Conservation (phyloP, 352 stramenopile genomes). For the Nothophytophthora sp. region DNA sequence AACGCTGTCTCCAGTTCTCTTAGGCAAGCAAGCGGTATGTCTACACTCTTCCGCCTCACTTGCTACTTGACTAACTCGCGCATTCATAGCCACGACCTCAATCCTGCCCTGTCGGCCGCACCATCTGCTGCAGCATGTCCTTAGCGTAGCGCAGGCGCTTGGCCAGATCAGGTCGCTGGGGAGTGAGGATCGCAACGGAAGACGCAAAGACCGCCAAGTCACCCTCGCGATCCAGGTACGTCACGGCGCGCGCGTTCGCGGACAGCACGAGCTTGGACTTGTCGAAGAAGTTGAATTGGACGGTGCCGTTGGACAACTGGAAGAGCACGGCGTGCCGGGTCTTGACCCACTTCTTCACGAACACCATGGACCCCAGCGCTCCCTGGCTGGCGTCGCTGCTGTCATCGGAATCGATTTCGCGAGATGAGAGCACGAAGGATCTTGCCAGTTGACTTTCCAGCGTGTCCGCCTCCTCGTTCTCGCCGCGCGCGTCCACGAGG, state of each 20-base stretch:
- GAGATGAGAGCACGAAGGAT: slow-evolving; percentile 20
- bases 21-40: slow-evolving; percentile 18
- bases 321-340: slow-evolving; percentile 98
- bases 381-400: slow-evolving; percentile 5
- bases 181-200: slow-evolving; percentile 53
- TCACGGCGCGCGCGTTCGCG: slow-evolving; percentile 87
- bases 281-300: slow-evolving; percentile 98
- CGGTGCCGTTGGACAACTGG: slow-evolving; percentile 95
- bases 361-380: slow-evolving; percentile 70
- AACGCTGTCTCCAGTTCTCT: too few species aligned
- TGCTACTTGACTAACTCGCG: slow-evolving; percentile 2
- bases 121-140: slow-evolving; percentile 97
- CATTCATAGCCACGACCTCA: slow-evolving; percentile 13
- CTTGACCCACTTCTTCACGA: slow-evolving; percentile 98
- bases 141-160: slow-evolving; percentile 93
- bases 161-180: slow-evolving; percentile 61
- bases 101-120: slow-evolving; percentile 29
- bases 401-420: slow-evolving; percentile 24
- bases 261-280: slow-evolving; percentile 96
- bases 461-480: slow-evolving; percentile 49
- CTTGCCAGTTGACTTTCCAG: slow-evolving; percentile 44
- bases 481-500: slow-evolving; percentile 86
- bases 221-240: slow-evolving; percentile 85
- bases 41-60: too few species aligned
- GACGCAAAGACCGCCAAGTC: slow-evolving; percentile 55